A percentile compares a stretch with the other conserved stretches of the same genome.
phyloP scores from a whole-genome alignment of 192 early-diverging fungal species.

The Mortierella claussenii region DNA sequence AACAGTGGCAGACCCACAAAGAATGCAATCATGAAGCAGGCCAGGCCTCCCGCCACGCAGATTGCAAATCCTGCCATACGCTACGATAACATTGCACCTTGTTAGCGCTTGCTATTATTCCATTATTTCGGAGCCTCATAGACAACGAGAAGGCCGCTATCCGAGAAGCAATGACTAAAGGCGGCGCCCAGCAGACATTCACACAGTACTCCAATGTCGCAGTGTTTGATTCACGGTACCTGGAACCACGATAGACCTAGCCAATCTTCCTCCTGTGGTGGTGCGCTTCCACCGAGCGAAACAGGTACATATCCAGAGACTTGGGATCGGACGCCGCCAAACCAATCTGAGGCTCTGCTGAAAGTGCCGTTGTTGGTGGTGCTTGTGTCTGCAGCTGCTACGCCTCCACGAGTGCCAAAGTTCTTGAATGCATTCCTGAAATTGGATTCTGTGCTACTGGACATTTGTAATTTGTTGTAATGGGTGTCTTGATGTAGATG shows the following conservation, averaged over 20 bases:
- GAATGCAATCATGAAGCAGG: constrained; percentile 64
- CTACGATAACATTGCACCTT: too few species aligned
- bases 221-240: constrained; percentile 12
- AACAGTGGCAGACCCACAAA: constrained; percentile 74
- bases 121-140: too few species aligned
- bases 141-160: too few species aligned
- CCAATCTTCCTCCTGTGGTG: constrained; percentile 49
- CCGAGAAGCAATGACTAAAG: too few species aligned
- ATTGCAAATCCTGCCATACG: constrained; percentile 64
- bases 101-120: too few species aligned
- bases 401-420: constrained; percentile 51
- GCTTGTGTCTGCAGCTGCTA: constrained; percentile 12
- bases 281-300: constrained; percentile 35
- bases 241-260: constrained; percentile 48
- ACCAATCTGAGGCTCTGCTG: constrained; percentile 35
- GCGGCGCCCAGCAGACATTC: too few species aligned
- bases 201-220: background rate
- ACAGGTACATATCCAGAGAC: constrained; percentile 47
- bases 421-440: constrained; percentile 61
- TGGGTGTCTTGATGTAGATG: background rate
- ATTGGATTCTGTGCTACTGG: constrained; percentile 56
- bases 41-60: constrained; percentile 57
- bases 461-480: constrained; percentile 50
- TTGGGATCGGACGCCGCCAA: constrained; percentile 40
- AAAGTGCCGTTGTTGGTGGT: constrained; percentile 9